Evolutionary conservation across 2,329 filamentous ascomycete genomes (phyloP).

Genomic region (Verticillium albo-atrum): DNA sequence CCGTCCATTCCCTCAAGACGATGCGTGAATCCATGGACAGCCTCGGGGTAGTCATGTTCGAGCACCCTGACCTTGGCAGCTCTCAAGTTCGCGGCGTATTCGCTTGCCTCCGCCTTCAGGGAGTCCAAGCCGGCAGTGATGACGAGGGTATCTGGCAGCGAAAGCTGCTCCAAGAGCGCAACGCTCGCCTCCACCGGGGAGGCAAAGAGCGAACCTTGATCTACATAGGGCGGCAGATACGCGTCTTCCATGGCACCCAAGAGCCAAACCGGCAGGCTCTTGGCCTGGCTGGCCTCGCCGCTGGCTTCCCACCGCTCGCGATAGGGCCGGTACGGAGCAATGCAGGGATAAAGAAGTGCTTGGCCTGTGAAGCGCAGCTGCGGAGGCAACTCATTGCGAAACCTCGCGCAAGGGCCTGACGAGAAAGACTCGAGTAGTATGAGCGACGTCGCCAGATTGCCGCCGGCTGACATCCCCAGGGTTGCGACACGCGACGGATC

Average conservation of each 20-base stretch:
- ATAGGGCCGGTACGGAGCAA: background rate
- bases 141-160: background rate
- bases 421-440: background rate
- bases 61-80: background rate
- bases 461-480: background rate
- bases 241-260: background rate
- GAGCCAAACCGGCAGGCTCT: background rate
- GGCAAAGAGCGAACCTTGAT: background rate
- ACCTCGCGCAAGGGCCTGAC: background rate
- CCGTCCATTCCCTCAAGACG: background rate
- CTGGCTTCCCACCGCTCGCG: background rate
- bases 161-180: background rate
- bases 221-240: background rate
- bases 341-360: background rate
- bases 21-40: background rate
- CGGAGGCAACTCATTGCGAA: background rate
- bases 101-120: background rate
- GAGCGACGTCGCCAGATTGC: background rate
- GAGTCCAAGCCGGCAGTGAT: background rate
- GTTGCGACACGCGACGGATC: background rate
- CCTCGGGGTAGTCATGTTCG: background rate
- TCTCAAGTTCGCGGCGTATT: background rate
- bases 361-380: background rate
- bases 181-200: background rate
- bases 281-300: background rate